Conservation (phyloP, 306 rosid species). For the Potentilla sterilis region DNA sequence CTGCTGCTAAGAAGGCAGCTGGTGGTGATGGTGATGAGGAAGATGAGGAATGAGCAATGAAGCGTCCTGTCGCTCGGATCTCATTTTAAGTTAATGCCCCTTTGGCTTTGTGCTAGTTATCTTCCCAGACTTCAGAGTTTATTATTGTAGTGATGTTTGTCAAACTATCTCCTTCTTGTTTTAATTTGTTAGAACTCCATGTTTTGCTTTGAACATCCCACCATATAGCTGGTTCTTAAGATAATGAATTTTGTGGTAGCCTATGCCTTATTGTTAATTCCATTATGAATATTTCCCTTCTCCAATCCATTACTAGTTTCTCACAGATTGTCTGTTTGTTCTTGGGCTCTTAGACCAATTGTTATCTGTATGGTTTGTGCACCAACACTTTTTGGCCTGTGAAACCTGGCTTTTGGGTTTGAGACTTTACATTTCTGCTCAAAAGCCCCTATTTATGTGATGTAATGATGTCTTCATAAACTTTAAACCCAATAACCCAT, state of each 20-base stretch:
- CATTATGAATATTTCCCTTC: neutral
- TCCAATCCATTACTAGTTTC: neutral
- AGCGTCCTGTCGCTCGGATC: neutral
- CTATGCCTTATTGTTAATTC: too few relatives aligned
- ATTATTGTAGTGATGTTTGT: conserved; percentile 16
- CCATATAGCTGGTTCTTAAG: neutral
- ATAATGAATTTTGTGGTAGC: conserved; percentile 13
- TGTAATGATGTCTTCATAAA: too few relatives aligned
- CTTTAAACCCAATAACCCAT: too few relatives aligned
- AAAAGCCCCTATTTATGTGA: too few relatives aligned
- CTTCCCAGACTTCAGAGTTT: conserved; percentile 2
- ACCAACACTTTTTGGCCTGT: too few relatives aligned
- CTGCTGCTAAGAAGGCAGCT: conserved; percentile 42
- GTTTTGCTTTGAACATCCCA: neutral
- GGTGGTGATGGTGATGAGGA: conserved; percentile 44
- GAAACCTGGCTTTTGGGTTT: too few relatives aligned
- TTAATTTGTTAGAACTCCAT: neutral
- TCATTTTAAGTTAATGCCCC: neutral
- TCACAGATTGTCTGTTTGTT: neutral
- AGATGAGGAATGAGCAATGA: conserved; percentile 33
- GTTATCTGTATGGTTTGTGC: too few relatives aligned
- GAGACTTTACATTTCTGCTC: too few relatives aligned
- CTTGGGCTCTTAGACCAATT: too few relatives aligned
- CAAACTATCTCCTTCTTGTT: neutral
- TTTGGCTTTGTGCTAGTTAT: neutral